A percentile compares a stretch with the other conserved stretches of the same genome.
These are phyloP conservation scores for Lentinula guzmanii DNA, from an alignment of 768 basidiomycete genomes.

Conservation along the genomic window DNA sequence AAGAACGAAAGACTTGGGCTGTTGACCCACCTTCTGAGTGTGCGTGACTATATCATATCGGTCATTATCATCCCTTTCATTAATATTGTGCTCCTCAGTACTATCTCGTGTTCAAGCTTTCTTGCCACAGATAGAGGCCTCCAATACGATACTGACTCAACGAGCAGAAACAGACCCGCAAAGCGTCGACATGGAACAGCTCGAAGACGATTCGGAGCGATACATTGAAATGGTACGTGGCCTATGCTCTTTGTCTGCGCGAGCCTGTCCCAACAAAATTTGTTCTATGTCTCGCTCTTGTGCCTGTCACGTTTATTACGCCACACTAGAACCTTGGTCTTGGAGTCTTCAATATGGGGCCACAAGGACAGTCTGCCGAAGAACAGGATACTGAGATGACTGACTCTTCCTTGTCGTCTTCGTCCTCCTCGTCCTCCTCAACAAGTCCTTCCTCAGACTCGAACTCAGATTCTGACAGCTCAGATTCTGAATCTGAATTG, in stretches of 20 bases:
- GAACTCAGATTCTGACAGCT: background rate
- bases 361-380: background rate
- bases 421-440: background rate
- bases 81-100: conserved; percentile 32
- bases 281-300: background rate
- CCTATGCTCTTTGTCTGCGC: background rate
- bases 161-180: conserved; percentile 41
- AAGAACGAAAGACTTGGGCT: conserved; percentile 27
- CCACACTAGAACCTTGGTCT: conserved; percentile 4
- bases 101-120: conserved; percentile 62
- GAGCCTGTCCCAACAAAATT: background rate
- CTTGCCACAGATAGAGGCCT: conserved; percentile 59
- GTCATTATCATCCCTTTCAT: background rate
- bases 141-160: conserved; percentile 48
- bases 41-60: conserved; percentile 22
- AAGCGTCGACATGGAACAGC: conserved; percentile 67
- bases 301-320: background rate
- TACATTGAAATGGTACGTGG: conserved; percentile 62
- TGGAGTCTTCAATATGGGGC: conserved; percentile 4
- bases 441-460: background rate
- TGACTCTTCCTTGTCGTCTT: background rate
- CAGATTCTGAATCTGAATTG: conserved; percentile 2
- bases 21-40: conserved; percentile 43
- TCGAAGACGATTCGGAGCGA: conserved; percentile 37
- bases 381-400: conserved; percentile 4